Percentiles rank a stretch among this genome's conserved stretches.
Conservation (phyloP, 345 rosid species). For the Camelina neglecta region DNA sequence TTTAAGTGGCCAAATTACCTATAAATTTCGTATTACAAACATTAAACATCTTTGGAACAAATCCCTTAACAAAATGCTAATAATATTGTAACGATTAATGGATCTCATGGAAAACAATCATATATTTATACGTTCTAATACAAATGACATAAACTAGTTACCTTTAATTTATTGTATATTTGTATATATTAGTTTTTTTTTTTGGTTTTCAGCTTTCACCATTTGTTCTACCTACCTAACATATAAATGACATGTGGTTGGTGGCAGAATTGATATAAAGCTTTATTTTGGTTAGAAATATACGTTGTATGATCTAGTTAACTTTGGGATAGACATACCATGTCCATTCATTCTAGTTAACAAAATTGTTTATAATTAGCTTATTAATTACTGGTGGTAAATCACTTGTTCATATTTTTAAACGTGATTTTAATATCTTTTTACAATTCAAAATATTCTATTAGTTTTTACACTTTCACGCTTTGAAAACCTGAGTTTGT, state of each 20-base stretch:
- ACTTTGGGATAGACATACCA: neutral
- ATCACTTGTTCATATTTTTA: too few species aligned
- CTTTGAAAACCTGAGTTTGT: too few species aligned
- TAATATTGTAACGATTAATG: neutral
- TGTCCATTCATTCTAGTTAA: neutral
- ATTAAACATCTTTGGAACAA: too few species aligned
- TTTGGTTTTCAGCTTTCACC: conserved; percentile 1
- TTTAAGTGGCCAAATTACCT: too few species aligned
- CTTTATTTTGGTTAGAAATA: neutral
- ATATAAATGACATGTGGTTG: conserved; percentile 30
- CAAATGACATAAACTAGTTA: neutral
- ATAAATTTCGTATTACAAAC: too few species aligned
- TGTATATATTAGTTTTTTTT: too few species aligned
- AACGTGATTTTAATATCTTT: too few species aligned
- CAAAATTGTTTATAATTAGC: too few species aligned
- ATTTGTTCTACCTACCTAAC: conserved; percentile 35
- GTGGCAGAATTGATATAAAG: conserved; percentile 26
- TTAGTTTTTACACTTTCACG: too few species aligned
- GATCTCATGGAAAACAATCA: neutral
- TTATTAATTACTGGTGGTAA: too few species aligned
- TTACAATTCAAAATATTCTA: too few species aligned
- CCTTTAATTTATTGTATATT: neutral
- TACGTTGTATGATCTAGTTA: conserved; percentile 3
- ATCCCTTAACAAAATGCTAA: too few species aligned
- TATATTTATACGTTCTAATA: neutral